These are phyloP conservation scores for Leccinum pseudoinsigne DNA, from an alignment of 1,284 basidiomycete genomes.

Conservation along the genomic window DNA sequence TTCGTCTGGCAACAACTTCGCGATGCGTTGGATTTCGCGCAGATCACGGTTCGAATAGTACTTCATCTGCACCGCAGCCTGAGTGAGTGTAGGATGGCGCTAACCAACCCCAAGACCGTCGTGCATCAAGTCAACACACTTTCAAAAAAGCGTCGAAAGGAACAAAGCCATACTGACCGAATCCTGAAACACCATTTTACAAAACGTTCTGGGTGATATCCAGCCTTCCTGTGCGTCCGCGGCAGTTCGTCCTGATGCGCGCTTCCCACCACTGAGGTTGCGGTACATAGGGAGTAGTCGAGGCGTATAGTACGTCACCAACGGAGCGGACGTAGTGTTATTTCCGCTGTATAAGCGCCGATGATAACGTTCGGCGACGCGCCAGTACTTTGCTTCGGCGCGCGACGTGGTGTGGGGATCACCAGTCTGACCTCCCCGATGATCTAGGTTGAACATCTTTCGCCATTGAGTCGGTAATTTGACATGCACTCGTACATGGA, in stretches of 20 bases:
- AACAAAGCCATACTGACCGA: conserved; percentile 30
- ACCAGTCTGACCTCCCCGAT: background rate
- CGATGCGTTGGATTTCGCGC: conserved; percentile 40
- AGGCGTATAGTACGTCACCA: conserved; percentile 32
- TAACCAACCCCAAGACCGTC: conserved; percentile 10
- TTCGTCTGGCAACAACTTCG: conserved; percentile 34
- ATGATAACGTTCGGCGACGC: conserved; percentile 25
- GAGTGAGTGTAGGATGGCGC: conserved; percentile 34
- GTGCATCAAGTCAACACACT: background rate
- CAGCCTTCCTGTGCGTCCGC: conserved; percentile 9
- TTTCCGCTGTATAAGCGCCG: conserved; percentile 30
- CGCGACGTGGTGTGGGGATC: conserved; percentile 22
- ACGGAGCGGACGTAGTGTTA: conserved; percentile 5
- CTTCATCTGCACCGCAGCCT: conserved; percentile 33
- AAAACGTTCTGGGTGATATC: conserved; percentile 35
- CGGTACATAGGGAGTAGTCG: conserved; percentile 33
- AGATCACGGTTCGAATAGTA: conserved; percentile 38
- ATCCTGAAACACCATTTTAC: conserved; percentile 41
- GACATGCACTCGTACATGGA: conserved; percentile 17
- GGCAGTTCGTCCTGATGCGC: background rate
- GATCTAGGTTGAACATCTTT: background rate
- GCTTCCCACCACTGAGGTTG: conserved; percentile 3
- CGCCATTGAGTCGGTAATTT: conserved; percentile 16
- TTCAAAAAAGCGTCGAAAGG: background rate
- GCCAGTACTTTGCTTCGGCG: conserved; percentile 35